Conservation (phyloP, 495 filamentous ascomycete genomes). For the Annulohypoxylon nitens region DNA sequence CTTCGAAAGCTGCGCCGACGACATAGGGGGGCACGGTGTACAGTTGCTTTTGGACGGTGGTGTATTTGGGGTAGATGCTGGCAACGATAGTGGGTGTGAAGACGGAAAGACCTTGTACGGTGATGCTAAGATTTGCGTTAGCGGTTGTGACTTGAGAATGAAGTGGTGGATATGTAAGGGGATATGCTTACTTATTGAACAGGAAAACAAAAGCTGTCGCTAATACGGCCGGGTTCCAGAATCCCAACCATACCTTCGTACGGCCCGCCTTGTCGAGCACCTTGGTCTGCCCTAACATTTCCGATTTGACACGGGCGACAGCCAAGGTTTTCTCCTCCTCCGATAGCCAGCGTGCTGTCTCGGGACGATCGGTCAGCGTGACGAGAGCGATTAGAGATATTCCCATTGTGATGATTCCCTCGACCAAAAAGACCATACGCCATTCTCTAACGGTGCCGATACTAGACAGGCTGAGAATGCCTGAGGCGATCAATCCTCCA, state of each 20-base stretch:
- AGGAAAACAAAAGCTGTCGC: conserved; percentile 75
- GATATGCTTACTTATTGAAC: conserved; percentile 67
- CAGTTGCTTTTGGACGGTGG: conserved; percentile 71
- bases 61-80: conserved; percentile 72
- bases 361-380: conserved; percentile 72
- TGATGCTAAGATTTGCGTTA: conserved; percentile 72
- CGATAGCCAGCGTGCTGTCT: conserved; percentile 70
- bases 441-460: conserved; percentile 65
- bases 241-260: conserved; percentile 70
- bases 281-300: conserved; percentile 73
- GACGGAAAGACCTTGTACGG: conserved; percentile 81
- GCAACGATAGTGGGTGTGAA: conserved; percentile 78
- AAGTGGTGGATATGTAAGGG: conserved; percentile 28
- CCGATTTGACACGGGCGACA: conserved; percentile 70
- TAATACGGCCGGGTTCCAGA: conserved; percentile 73
- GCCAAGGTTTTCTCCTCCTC: conserved; percentile 67
- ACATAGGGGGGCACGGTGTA: conserved; percentile 80
- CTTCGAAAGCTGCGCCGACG: conserved; percentile 75
- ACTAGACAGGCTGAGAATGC: conserved; percentile 65
- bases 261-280: conserved; percentile 74
- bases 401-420: conserved; percentile 72
- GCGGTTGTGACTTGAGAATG: conserved; percentile 64
- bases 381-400: conserved; percentile 64
- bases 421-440: conserved; percentile 78
- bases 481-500: conserved; percentile 76